Percentiles rank a stretch among this genome's conserved stretches.
These are phyloP conservation scores for Cryptococcus hybrid DNA, from an alignment of 1,284 basidiomycete species.

Conservation along the genomic window DNA sequence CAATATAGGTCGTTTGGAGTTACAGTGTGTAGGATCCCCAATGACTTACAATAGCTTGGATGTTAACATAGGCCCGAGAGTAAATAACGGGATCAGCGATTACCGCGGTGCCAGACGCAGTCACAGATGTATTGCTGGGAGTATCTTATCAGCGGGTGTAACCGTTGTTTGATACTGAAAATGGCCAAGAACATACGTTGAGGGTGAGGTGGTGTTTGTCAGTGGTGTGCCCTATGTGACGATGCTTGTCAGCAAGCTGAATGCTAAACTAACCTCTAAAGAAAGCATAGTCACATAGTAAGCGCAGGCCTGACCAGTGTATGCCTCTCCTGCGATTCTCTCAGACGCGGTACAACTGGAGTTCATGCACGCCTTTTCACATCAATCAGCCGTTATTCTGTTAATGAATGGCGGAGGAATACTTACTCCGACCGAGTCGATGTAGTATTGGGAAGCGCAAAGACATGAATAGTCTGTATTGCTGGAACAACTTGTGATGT, in stretches of 20 bases:
- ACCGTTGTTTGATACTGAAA: not conserved
- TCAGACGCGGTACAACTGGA: slow-evolving; percentile 14
- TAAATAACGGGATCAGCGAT: slow-evolving; percentile 15
- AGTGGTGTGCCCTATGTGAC: slow-evolving; percentile 4
- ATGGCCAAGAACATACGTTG: slow-evolving; percentile 1
- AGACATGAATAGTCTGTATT: slow-evolving; percentile 20
- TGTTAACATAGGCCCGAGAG: slow-evolving; percentile 16
- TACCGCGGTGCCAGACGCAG: slow-evolving; percentile 3
- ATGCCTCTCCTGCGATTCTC: slow-evolving; percentile 14
- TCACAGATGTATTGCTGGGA: not conserved
- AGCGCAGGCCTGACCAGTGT: slow-evolving; percentile 16
- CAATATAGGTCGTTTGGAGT: not conserved
- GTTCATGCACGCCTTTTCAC: slow-evolving; percentile 17
- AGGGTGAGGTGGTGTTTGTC: not conserved
- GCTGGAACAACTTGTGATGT: slow-evolving; percentile 12
- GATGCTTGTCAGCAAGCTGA: not conserved
- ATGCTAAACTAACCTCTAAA: not conserved
- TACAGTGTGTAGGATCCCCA: not conserved
- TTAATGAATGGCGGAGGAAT: not conserved
- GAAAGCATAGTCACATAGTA: slow-evolving; percentile 13
- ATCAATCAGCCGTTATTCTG: not conserved
- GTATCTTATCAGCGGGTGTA: not conserved
- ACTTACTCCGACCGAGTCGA: slow-evolving; percentile 23
- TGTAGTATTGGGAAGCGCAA: slow-evolving; percentile 18
- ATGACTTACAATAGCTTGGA: slow-evolving; percentile 28